Evolutionary conservation across 164 flowering plant genomes (phyloP).

Genomic region (Aristolochia contorta): DNA sequence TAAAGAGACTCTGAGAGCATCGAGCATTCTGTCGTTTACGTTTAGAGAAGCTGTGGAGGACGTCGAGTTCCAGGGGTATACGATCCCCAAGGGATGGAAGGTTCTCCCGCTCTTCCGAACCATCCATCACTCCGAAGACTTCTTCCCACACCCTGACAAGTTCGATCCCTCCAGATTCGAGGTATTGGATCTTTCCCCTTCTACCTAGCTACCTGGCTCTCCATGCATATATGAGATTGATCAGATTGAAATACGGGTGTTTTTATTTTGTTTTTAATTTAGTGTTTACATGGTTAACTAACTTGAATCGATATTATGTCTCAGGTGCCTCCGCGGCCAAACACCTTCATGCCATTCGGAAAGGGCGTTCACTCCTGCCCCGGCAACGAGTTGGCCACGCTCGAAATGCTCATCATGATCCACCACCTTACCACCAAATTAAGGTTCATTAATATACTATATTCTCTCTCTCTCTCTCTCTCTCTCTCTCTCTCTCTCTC

Average conservation of each 20-base stretch:
- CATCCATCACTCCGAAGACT: slow-evolving; percentile 69
- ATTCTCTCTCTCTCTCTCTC: too few relatives aligned
- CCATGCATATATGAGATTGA: too few relatives aligned
- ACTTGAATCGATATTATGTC: too few relatives aligned
- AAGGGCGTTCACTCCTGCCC: too few relatives aligned
- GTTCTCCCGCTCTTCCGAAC: slow-evolving; percentile 88
- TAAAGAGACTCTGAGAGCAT: slow-evolving; percentile 66
- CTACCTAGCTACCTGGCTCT: too few relatives aligned
- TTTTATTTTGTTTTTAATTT: too few relatives aligned
- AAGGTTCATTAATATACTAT: too few relatives aligned
- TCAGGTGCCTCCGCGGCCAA: slow-evolving; percentile 67
- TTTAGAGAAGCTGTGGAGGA: slow-evolving; percentile 88
- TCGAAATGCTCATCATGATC: too few relatives aligned
- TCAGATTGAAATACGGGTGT: too few relatives aligned
- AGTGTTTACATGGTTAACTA: too few relatives aligned
- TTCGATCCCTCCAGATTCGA: slow-evolving; percentile 94
- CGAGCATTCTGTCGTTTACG: slow-evolving; percentile 73
- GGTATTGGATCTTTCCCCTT: slow-evolving; percentile 21
- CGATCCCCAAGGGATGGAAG: slow-evolving; percentile 93
- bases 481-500: slow-evolving; percentile 38
- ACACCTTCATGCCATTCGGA: slow-evolving; percentile 87
- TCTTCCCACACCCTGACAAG: slow-evolving; percentile 71
- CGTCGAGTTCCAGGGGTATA: slow-evolving; percentile 70
- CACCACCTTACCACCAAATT: too few relatives aligned
- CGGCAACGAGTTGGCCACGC: too few relatives aligned